Evolutionary conservation across 768 basidiomycete species (phyloP).

Genomic region (Hypsizygus marmoreus): DNA sequence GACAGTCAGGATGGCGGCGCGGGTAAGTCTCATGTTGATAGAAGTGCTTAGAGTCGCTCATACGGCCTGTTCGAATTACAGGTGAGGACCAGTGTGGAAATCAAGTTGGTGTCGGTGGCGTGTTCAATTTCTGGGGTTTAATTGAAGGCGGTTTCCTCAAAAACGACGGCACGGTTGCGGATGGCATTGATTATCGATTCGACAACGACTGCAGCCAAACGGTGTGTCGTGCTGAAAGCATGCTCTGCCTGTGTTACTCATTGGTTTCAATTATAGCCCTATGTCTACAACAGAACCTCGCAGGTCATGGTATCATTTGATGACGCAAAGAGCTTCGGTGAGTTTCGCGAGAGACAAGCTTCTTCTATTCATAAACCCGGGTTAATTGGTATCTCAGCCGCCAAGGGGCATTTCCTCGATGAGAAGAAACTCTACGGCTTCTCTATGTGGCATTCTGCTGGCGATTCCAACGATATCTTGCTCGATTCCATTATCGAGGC

Average conservation of each 20-base stretch:
- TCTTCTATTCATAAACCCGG: background rate
- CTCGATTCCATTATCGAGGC: conserved; percentile 52
- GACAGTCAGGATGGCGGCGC: conserved; percentile 49
- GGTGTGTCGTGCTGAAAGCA: conserved; percentile 42
- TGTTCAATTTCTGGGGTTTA: conserved; percentile 65
- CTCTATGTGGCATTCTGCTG: conserved; percentile 66
- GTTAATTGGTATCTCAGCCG: conserved; percentile 27
- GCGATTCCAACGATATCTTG: conserved; percentile 61
- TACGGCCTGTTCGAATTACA: conserved; percentile 1
- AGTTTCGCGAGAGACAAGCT: no score
- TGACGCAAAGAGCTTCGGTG: conserved; percentile 59
- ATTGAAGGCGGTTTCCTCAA: conserved; percentile 56
- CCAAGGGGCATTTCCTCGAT: conserved; percentile 65
- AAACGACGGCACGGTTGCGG: conserved; percentile 42
- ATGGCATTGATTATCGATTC: conserved; percentile 55
- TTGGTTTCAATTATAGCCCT: conserved; percentile 46
- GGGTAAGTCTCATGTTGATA: conserved; percentile 21
- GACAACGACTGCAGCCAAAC: conserved; percentile 78
- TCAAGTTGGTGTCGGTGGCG: conserved; percentile 40
- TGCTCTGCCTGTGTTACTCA: background rate
- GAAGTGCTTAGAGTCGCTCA: background rate
- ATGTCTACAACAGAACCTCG: conserved; percentile 56
- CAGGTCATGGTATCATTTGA: conserved; percentile 71
- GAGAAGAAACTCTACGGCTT: conserved; percentile 57
- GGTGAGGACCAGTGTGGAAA: conserved; percentile 50